Evolutionary conservation across 108 stramenopile species (phyloP), one percentile per base, ranked within the genome.

Genomic region (Skeletonema costatum): DNA sequence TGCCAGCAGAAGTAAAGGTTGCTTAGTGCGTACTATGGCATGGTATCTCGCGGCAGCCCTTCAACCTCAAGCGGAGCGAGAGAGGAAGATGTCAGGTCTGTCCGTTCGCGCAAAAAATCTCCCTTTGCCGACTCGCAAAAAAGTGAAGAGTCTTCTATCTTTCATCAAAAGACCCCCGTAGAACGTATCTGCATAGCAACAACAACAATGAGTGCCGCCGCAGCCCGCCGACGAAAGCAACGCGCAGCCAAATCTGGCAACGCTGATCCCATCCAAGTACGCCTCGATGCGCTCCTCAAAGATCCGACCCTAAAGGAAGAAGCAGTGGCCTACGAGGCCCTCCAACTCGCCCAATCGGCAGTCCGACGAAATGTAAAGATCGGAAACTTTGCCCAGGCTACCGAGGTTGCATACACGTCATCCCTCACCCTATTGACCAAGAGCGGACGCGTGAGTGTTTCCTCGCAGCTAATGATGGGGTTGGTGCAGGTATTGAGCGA

Each of bases 221-320:
- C 92, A 36, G 94, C 92, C 70, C 90, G 94, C 68, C 88, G 94
- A 71, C 85, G 87, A 51, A 95, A 95, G 73, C 94, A 95, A 81
- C 84, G 87, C 21, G 82, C 87, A 73, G 81, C 82, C 71, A 80
- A 73, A 39, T 68, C 76, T 19, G 71, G 53, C 53, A n/a, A 56
- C 53, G 19, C 53, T 12, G 94, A 93, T 66, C 83, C 89, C 29
- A 86, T 95, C 41, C 73, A 77, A 25, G 63, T 71, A 19, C 85
- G 88, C 35, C 85, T 95, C 59, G 70, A 89, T 32, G 63, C 79
- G 35, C 80, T 93, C 53, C 66, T 95, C 70, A 62, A 70, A n/a
- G 80, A 84, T 31, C 81, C 82, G 13, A 66, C 69, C 32, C 70
- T 85, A n/a, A 66, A 62, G 62, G 89, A 91, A 33, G 92, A 95